A percentile compares a stretch with the other conserved stretches of the same genome.
These are phyloP conservation scores for Pelargonium nanum DNA, from an alignment of 345 rosid species.

Conservation along the genomic window DNA sequence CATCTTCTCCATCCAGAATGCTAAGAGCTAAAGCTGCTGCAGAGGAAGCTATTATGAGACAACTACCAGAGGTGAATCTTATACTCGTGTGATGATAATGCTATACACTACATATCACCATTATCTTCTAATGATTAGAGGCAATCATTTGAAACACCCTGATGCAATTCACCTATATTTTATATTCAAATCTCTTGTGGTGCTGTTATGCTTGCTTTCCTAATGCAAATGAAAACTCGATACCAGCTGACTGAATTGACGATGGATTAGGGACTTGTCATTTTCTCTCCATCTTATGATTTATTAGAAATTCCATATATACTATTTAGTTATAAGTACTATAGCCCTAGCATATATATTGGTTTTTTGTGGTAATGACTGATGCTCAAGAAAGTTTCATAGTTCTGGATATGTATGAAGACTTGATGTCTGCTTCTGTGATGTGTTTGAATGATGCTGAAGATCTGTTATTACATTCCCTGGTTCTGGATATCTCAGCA, in stretches of 20 bases:
- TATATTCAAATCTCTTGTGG: too few relatives aligned
- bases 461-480: neutral
- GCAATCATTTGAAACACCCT: neutral
- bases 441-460: neutral
- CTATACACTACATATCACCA: neutral
- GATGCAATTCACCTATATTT: too few relatives aligned
- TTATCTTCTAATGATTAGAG: neutral
- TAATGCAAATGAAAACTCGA: neutral
- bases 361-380: neutral
- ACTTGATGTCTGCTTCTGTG: neutral
- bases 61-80: conserved; percentile 60
- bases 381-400: neutral
- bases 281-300: neutral
- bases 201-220: neutral
- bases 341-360: too few relatives aligned
- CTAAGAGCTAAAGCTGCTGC: conserved; percentile 85
- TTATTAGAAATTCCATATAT: neutral
- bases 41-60: conserved; percentile 75
- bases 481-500: neutral
- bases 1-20: conserved; percentile 70
- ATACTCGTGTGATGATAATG: neutral
- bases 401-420: neutral
- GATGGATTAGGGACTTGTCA: neutral
- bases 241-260: neutral
- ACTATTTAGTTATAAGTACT: too few relatives aligned